Conservation (phyloP, 176 grass and related monocot species). For the Melocanna baccifera region DNA sequence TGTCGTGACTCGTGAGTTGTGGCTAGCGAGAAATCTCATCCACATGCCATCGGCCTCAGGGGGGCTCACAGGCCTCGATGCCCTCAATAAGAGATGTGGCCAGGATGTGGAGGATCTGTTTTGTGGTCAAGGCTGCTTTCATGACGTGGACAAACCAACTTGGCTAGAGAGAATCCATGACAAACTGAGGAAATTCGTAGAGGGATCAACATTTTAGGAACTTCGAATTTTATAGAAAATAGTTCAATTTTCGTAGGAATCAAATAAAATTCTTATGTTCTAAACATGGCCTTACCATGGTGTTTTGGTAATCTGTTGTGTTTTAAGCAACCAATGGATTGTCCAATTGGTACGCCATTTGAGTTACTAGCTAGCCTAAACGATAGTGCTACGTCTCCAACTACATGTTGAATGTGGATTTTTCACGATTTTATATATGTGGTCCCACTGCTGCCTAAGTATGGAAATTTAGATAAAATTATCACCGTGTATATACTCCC, state of each 20-base stretch:
- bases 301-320: too few species aligned
- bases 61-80: neutral
- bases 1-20: neutral
- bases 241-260: too few species aligned
- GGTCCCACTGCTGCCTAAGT: neutral
- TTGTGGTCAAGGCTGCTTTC: neutral
- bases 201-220: neutral
- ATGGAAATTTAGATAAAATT: neutral
- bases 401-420: neutral
- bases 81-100: neutral
- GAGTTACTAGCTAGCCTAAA: neutral
- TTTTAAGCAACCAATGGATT: neutral
- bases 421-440: neutral
- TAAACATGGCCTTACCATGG: too few species aligned
- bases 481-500: neutral
- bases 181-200: neutral
- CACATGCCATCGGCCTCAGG: neutral
- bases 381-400: neutral
- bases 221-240: too few species aligned
- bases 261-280: too few species aligned
- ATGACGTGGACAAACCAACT: neutral
- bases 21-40: neutral
- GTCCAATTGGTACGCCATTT: neutral
- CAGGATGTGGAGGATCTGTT: slow-evolving; percentile 22
- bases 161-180: neutral